Evolutionary conservation across 164 flowering plant species (phyloP).

Genomic region (Annona squamosa): DNA sequence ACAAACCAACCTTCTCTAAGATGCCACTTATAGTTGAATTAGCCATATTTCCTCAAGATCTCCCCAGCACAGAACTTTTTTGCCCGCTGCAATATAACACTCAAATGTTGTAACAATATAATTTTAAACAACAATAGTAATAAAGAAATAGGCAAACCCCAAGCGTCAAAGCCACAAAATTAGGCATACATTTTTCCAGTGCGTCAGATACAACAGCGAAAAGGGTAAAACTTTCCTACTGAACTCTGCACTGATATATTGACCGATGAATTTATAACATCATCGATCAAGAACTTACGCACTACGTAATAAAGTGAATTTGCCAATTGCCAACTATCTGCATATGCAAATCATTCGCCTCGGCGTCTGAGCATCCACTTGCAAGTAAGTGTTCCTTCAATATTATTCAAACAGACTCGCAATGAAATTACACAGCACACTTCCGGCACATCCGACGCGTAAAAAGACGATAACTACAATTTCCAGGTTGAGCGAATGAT

Average conservation of each 20-base stretch:
- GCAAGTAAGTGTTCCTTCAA: no score
- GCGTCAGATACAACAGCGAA: background rate
- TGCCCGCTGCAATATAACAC: background rate
- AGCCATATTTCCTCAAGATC: constrained; percentile 5
- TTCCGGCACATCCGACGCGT: no score
- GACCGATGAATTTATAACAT: background rate
- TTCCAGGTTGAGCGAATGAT: no score
- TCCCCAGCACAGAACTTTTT: background rate
- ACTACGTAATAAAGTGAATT: background rate
- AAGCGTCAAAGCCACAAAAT: background rate
- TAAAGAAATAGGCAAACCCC: background rate
- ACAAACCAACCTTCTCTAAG: constrained; percentile 12
- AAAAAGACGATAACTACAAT: no score
- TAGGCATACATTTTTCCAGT: background rate
- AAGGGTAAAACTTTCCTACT: background rate
- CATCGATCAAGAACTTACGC: background rate
- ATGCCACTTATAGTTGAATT: constrained; percentile 8
- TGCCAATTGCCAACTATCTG: no score
- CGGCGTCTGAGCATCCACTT: no score
- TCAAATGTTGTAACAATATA: no score
- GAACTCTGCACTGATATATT: background rate
- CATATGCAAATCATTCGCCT: no score
- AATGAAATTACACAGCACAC: no score
- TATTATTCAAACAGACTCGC: no score
- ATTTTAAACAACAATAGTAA: background rate